Conservation (phyloP, 2,329 filamentous ascomycete genomes). For the Aspergillus quadrilineatus region DNA sequence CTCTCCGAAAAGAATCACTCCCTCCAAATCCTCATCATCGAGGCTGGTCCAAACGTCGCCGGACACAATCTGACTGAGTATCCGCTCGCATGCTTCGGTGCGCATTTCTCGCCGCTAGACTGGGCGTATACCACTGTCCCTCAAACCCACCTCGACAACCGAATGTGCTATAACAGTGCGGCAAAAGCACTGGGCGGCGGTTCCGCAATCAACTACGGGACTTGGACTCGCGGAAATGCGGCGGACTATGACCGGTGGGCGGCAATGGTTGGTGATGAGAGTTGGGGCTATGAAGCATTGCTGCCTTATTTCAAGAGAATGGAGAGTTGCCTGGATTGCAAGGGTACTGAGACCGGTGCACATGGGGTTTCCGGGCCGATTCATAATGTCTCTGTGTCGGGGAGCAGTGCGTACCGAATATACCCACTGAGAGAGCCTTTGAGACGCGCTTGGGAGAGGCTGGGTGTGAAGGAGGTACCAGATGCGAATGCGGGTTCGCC, state of each 20-base stretch:
- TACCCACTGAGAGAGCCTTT: constrained; percentile 42
- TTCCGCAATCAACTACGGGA: constrained; percentile 43
- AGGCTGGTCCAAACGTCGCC: constrained; percentile 31
- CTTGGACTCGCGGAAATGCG: constrained; percentile 46
- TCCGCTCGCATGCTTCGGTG: constrained; percentile 15
- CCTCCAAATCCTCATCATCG: constrained; percentile 29
- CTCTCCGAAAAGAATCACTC: constrained; percentile 20
- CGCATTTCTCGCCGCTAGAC: constrained; percentile 31
- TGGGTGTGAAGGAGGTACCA: constrained; percentile 27
- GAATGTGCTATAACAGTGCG: constrained; percentile 28
- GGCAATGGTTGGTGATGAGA: constrained; percentile 39
- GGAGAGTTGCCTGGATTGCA: constrained; percentile 32
- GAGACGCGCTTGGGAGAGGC: constrained; percentile 39
- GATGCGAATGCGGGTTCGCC: constrained; percentile 31
- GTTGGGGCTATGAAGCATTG: constrained; percentile 50
- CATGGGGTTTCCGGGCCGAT: constrained; percentile 35
- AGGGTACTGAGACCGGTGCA: constrained; percentile 9
- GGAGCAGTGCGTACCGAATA: constrained; percentile 27
- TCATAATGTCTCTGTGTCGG: constrained; percentile 13
- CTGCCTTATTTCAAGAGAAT: constrained; percentile 48
- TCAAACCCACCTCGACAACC: constrained; percentile 29
- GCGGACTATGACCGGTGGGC: constrained; percentile 52
- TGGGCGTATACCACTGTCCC: constrained; percentile 33
- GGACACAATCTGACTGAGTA: constrained; percentile 3
- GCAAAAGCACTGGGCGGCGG: constrained; percentile 46